phyloP scores from a whole-genome alignment of 2,329 filamentous ascomycete genomes.

The Dendrostoma leiphaemia region DNA sequence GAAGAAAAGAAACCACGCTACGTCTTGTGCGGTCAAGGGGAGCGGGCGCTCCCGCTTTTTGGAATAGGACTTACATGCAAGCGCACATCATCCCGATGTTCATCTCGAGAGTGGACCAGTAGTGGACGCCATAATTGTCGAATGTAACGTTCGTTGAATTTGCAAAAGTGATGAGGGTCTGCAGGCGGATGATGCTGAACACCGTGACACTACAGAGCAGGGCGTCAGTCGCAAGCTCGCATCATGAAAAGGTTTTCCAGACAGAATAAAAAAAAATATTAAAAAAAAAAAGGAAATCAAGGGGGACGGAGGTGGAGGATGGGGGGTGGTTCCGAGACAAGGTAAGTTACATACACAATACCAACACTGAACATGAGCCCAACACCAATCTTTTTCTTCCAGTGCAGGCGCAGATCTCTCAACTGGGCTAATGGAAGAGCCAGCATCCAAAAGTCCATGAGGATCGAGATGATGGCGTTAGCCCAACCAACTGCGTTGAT shows the following conservation, averaged over 20 bases:
- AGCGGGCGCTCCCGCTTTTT: too few relatives aligned
- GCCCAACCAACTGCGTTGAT: conserved; percentile 39
- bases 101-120: conserved; percentile 34
- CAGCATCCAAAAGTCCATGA: conserved; percentile 42
- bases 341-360: conserved; percentile 24
- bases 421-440: conserved; percentile 38
- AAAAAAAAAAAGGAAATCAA: too few relatives aligned
- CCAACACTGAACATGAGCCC: conserved; percentile 43
- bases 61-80: too few relatives aligned
- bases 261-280: not conserved
- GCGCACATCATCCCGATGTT: conserved; percentile 33
- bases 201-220: conserved; percentile 27
- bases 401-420: conserved; percentile 30
- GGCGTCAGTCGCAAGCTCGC: not conserved
- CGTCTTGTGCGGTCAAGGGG: not conserved
- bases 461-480: conserved; percentile 40
- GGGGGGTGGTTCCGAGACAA: not conserved
- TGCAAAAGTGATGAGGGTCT: conserved; percentile 26
- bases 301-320: not conserved
- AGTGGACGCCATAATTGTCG: conserved; percentile 27
- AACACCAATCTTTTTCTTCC: conserved; percentile 42
- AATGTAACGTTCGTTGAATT: conserved; percentile 29
- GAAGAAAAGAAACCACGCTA: not conserved
- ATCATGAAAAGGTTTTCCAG: too few relatives aligned
- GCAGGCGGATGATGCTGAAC: conserved; percentile 30